These are phyloP conservation scores for Fagopyrum tataricum DNA, from an alignment of 148 eudicot genomes.

Conservation along the genomic window DNA sequence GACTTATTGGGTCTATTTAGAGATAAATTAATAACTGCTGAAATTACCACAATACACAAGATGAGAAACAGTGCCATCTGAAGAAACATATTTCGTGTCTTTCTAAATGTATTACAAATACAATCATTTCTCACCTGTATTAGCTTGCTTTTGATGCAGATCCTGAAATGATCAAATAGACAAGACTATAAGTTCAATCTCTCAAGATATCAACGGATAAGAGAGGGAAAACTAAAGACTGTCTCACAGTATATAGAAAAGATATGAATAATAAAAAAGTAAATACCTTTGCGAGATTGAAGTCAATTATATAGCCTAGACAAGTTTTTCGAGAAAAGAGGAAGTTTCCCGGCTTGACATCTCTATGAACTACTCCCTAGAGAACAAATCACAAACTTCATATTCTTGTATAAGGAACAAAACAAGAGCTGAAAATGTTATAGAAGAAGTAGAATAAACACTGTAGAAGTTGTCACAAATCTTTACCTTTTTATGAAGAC, in stretches of 20 bases:
- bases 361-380: constrained; percentile 93
- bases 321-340: constrained; percentile 57
- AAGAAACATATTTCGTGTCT: background rate
- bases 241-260: background rate
- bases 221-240: background rate
- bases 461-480: background rate
- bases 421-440: background rate
- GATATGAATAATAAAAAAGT: background rate
- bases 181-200: background rate
- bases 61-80: background rate
- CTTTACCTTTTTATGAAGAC: constrained; percentile 84
- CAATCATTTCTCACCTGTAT: constrained; percentile 33
- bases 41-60: background rate
- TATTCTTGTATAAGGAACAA: background rate
- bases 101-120: background rate
- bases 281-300: constrained; percentile 82
- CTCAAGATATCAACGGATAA: background rate
- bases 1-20: background rate
- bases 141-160: constrained; percentile 52
- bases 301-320: constrained; percentile 83
- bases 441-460: background rate
- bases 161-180: constrained; percentile 38
- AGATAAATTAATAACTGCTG: background rate
- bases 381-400: constrained; percentile 1
- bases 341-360: constrained; percentile 96